Evolutionary conservation across 1,284 basidiomycete genomes (phyloP).

Genomic region (Cystobasidium pallidum): DNA sequence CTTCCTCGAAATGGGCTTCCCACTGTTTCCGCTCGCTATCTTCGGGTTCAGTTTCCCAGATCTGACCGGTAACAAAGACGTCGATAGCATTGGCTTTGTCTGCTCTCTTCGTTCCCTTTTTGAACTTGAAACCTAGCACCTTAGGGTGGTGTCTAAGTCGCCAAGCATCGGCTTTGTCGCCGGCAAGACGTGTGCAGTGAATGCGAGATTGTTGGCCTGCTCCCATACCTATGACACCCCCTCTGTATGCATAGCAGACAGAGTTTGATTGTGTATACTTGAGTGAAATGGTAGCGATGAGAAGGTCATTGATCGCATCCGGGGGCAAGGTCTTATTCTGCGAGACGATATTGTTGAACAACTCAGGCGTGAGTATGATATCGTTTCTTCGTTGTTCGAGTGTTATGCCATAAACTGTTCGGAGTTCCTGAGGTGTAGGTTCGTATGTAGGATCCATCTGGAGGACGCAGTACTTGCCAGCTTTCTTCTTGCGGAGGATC

Average conservation of each 20-base stretch:
- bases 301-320: constrained; percentile 77
- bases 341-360: constrained; percentile 82
- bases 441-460: constrained; percentile 83
- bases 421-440: constrained; percentile 80
- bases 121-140: constrained; percentile 89
- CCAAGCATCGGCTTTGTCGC: constrained; percentile 98
- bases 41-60: constrained; percentile 71
- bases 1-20: constrained; percentile 81
- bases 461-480: constrained; percentile 96
- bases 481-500: constrained; percentile 93
- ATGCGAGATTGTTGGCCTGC: constrained; percentile 99
- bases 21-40: constrained; percentile 78
- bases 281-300: constrained; percentile 91
- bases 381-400: constrained; percentile 93
- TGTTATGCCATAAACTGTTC: constrained; percentile 91
- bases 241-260: constrained; percentile 92
- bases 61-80: constrained; percentile 88
- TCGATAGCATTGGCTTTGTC: constrained; percentile 99
- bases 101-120: constrained; percentile 94
- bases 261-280: constrained; percentile 99
- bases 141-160: constrained; percentile 97
- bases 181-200: constrained; percentile 97
- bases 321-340: constrained; percentile 65
- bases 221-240: constrained; percentile 91
- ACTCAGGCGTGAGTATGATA: constrained; percentile 76